phyloP scores from a whole-genome alignment of 1,284 basidiomycete species.

The Leccinum huronense region DNA sequence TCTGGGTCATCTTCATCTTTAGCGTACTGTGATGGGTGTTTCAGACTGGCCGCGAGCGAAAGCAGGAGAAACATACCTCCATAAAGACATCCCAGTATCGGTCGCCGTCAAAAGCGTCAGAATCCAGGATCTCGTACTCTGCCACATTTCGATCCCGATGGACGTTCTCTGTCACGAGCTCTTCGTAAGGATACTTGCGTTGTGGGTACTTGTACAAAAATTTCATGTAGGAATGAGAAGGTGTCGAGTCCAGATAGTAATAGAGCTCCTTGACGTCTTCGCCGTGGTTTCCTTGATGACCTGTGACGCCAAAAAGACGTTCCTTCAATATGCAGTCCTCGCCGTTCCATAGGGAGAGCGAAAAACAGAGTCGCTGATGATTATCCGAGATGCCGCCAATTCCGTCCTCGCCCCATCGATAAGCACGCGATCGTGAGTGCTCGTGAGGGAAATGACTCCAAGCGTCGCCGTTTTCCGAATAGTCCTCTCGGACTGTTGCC shows the following conservation, averaged over 20 bases:
- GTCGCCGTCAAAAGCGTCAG: constrained; percentile 89
- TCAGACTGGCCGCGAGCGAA: neutral
- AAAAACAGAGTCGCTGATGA: constrained; percentile 90
- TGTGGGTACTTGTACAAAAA: constrained; percentile 99
- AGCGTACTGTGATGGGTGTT: constrained; percentile 67
- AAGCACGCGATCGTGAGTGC: constrained; percentile 90
- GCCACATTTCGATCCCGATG: constrained; percentile 81
- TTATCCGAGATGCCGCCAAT: constrained; percentile 97
- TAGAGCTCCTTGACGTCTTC: constrained; percentile 99
- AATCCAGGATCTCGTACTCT: constrained; percentile 94
- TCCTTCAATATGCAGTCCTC: constrained; percentile 96
- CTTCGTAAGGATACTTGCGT: constrained; percentile 87
- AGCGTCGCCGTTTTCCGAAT: constrained; percentile 93
- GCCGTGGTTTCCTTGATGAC: constrained; percentile 97
- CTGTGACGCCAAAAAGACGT: constrained; percentile 91
- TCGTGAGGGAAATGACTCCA: constrained; percentile 99
- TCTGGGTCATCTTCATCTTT: constrained; percentile 94
- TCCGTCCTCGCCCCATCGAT: constrained; percentile 98
- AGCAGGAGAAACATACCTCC: constrained; percentile 57
- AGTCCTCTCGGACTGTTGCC: constrained; percentile 98
- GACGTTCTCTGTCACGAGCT: constrained; percentile 84
- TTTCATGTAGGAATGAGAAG: constrained; percentile 99
- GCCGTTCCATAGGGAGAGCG: constrained; percentile 92
- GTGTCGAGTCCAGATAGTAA: constrained; percentile 97
- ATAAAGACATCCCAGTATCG: constrained; percentile 98